Conservation (phyloP, 2,329 filamentous ascomycete genomes). For the Elsinoe ampelina region DNA sequence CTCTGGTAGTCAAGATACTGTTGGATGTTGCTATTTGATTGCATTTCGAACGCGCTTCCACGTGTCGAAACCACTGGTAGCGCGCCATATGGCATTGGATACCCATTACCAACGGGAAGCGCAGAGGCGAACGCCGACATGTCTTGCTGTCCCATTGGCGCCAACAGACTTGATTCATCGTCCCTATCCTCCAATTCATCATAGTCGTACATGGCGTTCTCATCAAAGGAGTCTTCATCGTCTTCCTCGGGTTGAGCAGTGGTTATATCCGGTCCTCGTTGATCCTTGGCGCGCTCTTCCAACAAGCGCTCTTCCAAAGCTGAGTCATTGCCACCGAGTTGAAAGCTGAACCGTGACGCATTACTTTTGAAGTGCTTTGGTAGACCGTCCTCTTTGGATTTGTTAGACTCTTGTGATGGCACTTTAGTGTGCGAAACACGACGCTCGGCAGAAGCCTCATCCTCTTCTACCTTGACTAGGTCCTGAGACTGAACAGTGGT, state of each 20-base stretch:
- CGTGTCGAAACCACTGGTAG: not conserved
- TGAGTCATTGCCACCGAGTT: constrained; percentile 62
- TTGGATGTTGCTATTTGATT: constrained; percentile 12
- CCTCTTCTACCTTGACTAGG: not conserved
- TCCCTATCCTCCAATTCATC: constrained; percentile 34
- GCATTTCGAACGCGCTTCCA: not conserved
- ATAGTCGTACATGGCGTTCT: constrained; percentile 36
- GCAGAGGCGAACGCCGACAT: constrained; percentile 5
- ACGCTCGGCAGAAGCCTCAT: not conserved
- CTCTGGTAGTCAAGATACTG: not conserved
- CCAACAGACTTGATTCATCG: constrained; percentile 20
- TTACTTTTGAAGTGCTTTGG: constrained; percentile 49
- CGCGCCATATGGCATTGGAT: not conserved
- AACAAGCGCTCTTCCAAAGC: constrained; percentile 56
- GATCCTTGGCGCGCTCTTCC: constrained; percentile 62
- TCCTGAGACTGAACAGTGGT: not conserved
- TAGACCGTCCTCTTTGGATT: constrained; percentile 15
- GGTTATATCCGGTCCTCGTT: constrained; percentile 27
- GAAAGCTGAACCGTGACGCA: constrained; percentile 72
- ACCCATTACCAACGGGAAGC: not conserved
- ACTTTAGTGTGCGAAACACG: not conserved
- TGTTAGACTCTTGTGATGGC: not conserved
- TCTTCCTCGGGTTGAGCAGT: constrained; percentile 18
- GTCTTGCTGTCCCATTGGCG: constrained; percentile 3
- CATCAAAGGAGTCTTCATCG: constrained; percentile 30